These are phyloP conservation scores for Eragrostis tef DNA, from an alignment of 202 grass and related monocot genomes.

Conservation along the genomic window DNA sequence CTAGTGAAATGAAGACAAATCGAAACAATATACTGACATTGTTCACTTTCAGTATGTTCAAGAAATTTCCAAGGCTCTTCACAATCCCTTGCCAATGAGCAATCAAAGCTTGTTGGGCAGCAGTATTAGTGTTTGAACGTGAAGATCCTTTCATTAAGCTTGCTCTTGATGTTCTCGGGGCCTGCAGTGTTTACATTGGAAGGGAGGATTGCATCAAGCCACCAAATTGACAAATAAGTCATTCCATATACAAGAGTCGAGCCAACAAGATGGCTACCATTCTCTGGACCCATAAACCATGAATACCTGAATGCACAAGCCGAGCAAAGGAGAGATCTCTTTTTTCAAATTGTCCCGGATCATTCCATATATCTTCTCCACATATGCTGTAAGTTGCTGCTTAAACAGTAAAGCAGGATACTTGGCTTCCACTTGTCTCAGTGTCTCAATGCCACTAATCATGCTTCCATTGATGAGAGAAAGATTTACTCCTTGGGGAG, in stretches of 20 bases:
- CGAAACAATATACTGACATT: conserved; percentile 69
- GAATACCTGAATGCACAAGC: conserved; percentile 92
- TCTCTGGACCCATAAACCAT: conserved; percentile 40
- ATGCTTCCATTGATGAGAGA: conserved; percentile 84
- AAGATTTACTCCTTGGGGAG: conserved; percentile 94
- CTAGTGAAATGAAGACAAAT: conserved; percentile 27
- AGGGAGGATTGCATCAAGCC: conserved; percentile 29
- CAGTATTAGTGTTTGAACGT: conserved; percentile 75
- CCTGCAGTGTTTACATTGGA: conserved; percentile 55
- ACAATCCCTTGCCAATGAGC: conserved; percentile 99
- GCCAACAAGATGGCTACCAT: conserved; percentile 25
- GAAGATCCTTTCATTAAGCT: conserved; percentile 94
- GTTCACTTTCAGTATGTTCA: conserved; percentile 85
- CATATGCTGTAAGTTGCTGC: conserved; percentile 93
- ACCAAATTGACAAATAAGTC: conserved; percentile 31
- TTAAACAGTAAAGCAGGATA: conserved; percentile 98
- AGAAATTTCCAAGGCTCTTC: conserved; percentile 89
- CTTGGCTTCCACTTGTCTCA: conserved; percentile 95
- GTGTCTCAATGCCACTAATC: conserved; percentile 71
- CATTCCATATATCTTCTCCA: conserved; percentile 99
- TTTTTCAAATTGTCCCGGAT: conserved; percentile 99
- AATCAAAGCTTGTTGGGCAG: conserved; percentile 84
- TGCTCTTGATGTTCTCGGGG: conserved; percentile 95
- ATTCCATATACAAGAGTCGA: conserved; percentile 32
- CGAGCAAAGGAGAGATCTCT: conserved; percentile 95